Evolutionary conservation across 139 green algal genomes (phyloP), one percentile per base, ranked within the genome.

Genomic region (Chlorella sp.): DNA sequence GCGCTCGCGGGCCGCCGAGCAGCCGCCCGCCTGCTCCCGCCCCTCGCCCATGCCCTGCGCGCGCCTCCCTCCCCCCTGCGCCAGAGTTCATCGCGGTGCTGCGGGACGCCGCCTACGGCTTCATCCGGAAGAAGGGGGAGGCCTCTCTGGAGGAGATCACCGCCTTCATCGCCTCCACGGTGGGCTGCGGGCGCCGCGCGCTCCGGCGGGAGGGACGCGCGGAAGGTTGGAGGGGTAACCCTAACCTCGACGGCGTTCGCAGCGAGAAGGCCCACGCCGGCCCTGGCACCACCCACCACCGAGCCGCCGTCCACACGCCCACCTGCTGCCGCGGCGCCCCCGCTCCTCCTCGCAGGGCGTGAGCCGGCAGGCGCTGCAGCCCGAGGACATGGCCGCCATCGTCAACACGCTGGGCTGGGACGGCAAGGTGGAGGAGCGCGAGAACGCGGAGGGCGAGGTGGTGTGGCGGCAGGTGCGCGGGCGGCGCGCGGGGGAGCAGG

Each of bases 351-450:
- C 33, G 35, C 72, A 78, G 72, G 72, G 72, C 35, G 63, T 78
- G 19, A 79, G 73, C 73, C 73, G 73, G 63, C 73, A 73, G 48
- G 73, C 67, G 35, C 67, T 77, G 51, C 67, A 77, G 29, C 63
- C 69, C 21, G 63, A 73, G 8, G 73, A 79, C 17, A 51, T 79
- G 63, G n/a, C 43, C 36, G 48, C 50, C 38, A 73, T 79, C 33
- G 58, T 77, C 29, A 68, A 48, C 31, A 95, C 90, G 12, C 82
- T 97, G 1, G 77, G 94, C 27, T 95, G 90, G 61, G 92, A 97
- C 76, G 87, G 89, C 19, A 79, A 79, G 29, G 74, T 97, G 46
- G 91, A 95, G 53, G 36, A 50, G 4, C 33, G 90, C n/a, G 82
- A 84, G 29, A 60, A 56, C 56, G 51, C 45, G 15, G 79, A 88